A percentile compares a stretch with the other conserved stretches of the same genome.
phyloP scores from a whole-genome alignment of 345 rosid genomes.

The Camelina hispida region DNA sequence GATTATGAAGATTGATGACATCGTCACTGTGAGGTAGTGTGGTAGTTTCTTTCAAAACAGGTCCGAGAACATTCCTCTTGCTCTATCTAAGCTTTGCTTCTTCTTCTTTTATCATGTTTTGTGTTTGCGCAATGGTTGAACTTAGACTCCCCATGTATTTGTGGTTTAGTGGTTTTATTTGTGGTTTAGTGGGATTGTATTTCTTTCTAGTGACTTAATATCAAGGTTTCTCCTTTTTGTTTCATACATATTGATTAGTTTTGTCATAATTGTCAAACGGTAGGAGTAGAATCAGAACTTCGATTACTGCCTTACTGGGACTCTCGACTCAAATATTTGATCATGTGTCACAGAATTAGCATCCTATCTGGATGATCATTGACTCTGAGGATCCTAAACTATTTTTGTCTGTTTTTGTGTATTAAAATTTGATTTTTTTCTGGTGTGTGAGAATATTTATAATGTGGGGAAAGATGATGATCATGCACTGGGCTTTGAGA shows the following conservation, averaged over 20 bases:
- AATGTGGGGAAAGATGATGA: slow-evolving; percentile 37
- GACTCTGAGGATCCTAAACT: background rate
- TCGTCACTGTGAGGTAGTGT: slow-evolving; percentile 88
- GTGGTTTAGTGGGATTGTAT: slow-evolving; percentile 38
- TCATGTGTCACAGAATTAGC: slow-evolving; percentile 12
- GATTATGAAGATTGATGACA: slow-evolving; percentile 98
- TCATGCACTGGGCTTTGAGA: slow-evolving; percentile 51
- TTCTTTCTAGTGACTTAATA: slow-evolving; percentile 33
- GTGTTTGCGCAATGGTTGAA: slow-evolving; percentile 31
- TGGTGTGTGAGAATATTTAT: no score
- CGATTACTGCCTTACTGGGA: background rate
- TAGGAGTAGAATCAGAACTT: slow-evolving; percentile 23
- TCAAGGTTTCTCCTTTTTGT: slow-evolving; percentile 21
- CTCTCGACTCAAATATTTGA: slow-evolving; percentile 9
- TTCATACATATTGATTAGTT: slow-evolving; percentile 16
- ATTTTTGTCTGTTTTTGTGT: no score
- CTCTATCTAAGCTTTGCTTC: slow-evolving; percentile 33
- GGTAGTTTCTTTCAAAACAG: slow-evolving; percentile 26
- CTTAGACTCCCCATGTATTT: slow-evolving; percentile 22
- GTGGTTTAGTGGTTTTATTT: slow-evolving; percentile 35
- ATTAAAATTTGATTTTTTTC: no score
- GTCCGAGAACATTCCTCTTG: slow-evolving; percentile 17
- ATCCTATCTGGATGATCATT: slow-evolving; percentile 7
- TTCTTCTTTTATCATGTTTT: slow-evolving; percentile 5
- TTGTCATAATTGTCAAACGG: slow-evolving; percentile 5